Evolutionary conservation across 2,329 filamentous ascomycete genomes (phyloP), one percentile per base, ranked within the genome.

Genomic region (Pseudogymnoascus sp.): DNA sequence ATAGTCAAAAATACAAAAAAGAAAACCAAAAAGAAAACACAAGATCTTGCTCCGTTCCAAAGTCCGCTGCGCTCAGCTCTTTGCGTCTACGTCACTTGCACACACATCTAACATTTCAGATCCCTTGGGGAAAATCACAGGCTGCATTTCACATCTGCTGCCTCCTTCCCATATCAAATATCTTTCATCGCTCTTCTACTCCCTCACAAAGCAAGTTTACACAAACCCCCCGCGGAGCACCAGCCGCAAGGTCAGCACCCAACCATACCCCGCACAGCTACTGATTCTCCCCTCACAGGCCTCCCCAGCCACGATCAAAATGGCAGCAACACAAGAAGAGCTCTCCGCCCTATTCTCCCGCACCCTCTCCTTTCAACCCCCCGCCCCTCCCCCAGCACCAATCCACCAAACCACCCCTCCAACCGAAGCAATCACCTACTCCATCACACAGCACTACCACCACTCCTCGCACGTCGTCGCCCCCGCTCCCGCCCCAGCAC

Each of bases 391-490:
- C 19, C 74, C 71, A 62, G 72, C 70, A 49, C 78, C 75, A 58
- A 72, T 69, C 62, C 69, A 69, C 61, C 68, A 64, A 62, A 65
- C 65, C 60, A 63, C 63, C 59, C 65, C 68, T 63, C 62, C 70
- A 68, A 67, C 73, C 45, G 73, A 79, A 61, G 76, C 80, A 21
- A 87, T 90, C 66, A 79, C 83, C 65, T 95, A 94, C 77, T 86
- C 82, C 63, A 84, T 90, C 68, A 89, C 90, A 8, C 87, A 90
- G 71, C 91, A 96, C 74, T 96, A 96, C 74, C 88, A 88, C 66
- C 91, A 92, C 72, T 91, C 90, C 7, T 79, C 88, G 49, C 90
- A 95, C 72, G 72, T 87, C 65, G 78, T 72, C 79, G 61, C 73
- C 78, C 29, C 70, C 74, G 1, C 65, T 78, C 72, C 79, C 61